Conservation (phyloP, 768 basidiomycete genomes). For the Tricholoma hemisulphureum region DNA sequence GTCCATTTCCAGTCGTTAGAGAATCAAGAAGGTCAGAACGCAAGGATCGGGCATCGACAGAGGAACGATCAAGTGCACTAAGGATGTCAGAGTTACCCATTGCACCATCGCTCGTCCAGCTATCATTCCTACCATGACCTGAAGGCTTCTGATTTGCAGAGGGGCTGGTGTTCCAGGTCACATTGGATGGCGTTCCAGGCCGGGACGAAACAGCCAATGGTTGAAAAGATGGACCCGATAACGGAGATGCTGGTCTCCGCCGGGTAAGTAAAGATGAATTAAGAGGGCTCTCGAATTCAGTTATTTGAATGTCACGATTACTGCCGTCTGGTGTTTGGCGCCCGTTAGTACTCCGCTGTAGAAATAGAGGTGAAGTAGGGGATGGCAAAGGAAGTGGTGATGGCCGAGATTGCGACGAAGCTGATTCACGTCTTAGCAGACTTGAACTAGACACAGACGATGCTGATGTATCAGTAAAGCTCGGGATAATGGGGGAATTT, state of each 20-base stretch:
- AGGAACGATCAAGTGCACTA: conserved; percentile 36
- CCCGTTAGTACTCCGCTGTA: conserved; percentile 62
- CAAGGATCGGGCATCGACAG: conserved; percentile 45
- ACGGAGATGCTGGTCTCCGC: conserved; percentile 71
- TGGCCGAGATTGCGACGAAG: conserved; percentile 48
- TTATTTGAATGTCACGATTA: conserved; percentile 33
- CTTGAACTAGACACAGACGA: conserved; percentile 38
- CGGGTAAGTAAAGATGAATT: conserved; percentile 54
- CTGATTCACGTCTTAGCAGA: conserved; percentile 54
- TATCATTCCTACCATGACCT: conserved; percentile 57
- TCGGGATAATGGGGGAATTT: conserved; percentile 55
- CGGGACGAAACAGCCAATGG: conserved; percentile 61
- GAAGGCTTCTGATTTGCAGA: conserved; percentile 25
- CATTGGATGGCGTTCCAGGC: conserved; percentile 68
- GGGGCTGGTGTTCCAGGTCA: conserved; percentile 59
- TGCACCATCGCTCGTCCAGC: conserved; percentile 49
- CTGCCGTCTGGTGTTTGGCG: conserved; percentile 61
- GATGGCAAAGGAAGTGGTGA: conserved; percentile 49
- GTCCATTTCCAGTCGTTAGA: conserved; percentile 42
- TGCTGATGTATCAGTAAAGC: conserved; percentile 27
- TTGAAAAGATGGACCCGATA: conserved; percentile 60
- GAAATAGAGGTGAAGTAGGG: conserved; percentile 49
- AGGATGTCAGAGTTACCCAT: conserved; percentile 31
- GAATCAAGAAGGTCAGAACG: conserved; percentile 62
- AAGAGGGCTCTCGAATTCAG: conserved; percentile 44